phyloP scores from a whole-genome alignment of 768 basidiomycete species.

The Lactifluus pinguis region DNA sequence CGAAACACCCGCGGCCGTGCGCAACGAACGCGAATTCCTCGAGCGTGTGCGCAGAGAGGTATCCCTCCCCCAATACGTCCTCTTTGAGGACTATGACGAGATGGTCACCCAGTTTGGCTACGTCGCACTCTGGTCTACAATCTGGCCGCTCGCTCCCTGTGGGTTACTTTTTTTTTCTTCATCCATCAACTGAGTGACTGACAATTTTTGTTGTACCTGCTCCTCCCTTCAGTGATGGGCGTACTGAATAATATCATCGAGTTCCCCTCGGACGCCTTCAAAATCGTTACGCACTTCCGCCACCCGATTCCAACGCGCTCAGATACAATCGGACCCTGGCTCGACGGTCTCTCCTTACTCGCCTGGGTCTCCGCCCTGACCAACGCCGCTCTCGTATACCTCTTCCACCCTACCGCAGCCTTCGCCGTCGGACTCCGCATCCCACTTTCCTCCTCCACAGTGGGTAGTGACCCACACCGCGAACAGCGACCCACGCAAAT shows the following conservation, averaged over 20 bases:
- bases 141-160: slow-evolving; percentile 89
- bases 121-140: slow-evolving; percentile 83
- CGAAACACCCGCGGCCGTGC: slow-evolving; percentile 43
- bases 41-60: slow-evolving; percentile 71
- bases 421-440: slow-evolving; percentile 19
- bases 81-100: slow-evolving; percentile 87
- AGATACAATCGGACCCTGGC: slow-evolving; percentile 92
- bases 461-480: too few species aligned
- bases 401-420: slow-evolving; percentile 52
- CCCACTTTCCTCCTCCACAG: slow-evolving; percentile 14
- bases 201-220: too few species aligned
- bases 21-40: slow-evolving; percentile 66
- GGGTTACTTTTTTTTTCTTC: slow-evolving; percentile 17
- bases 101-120: slow-evolving; percentile 97
- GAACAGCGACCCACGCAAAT: neutral
- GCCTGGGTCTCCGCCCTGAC: slow-evolving; percentile 85
- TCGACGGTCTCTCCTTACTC: slow-evolving; percentile 78
- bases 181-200: neutral
- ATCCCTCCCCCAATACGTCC: slow-evolving; percentile 67
- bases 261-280: slow-evolving; percentile 89
- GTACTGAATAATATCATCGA: slow-evolving; percentile 91
- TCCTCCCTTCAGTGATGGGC: slow-evolving; percentile 48
- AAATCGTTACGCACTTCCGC: slow-evolving; percentile 78
- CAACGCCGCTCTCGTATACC: slow-evolving; percentile 84
- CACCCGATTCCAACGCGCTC: slow-evolving; percentile 81